Conservation (phyloP, 23 red algal genomes). For the Cyanidiococcus yangmingshanensis region DNA sequence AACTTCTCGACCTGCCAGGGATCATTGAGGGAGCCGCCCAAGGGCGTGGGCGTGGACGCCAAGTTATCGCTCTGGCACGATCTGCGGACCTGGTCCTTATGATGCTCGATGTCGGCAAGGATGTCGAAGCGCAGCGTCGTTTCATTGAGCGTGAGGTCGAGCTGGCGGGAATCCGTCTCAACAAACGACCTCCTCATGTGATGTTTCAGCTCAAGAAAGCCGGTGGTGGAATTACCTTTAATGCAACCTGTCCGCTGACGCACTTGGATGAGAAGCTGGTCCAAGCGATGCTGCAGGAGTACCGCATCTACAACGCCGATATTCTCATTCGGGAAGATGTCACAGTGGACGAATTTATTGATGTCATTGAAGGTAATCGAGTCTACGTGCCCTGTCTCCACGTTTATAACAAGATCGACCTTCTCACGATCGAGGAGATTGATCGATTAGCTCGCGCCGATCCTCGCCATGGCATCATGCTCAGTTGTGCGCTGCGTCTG, state of each 20-base stretch:
- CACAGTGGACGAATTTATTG: conserved; percentile 91
- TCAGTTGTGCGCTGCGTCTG: conserved; percentile 65
- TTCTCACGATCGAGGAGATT: conserved; percentile 86
- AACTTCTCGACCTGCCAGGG: conserved; percentile 88
- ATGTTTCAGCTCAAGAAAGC: conserved; percentile 56
- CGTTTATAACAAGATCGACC: conserved; percentile 93
- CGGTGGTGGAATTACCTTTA: conserved; percentile 79
- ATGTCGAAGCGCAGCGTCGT: conserved; percentile 57
- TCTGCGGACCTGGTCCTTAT: conserved; percentile 90
- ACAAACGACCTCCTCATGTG: conserved; percentile 69
- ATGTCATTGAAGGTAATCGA: conserved; percentile 93
- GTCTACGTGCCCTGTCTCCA: conserved; percentile 79
- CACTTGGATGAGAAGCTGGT: conserved; percentile 46
- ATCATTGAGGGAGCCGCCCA: conserved; percentile 99
- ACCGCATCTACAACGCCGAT: conserved; percentile 86
- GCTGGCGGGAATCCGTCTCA: conserved; percentile 89
- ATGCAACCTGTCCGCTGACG: conserved; percentile 53
- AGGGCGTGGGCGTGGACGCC: conserved; percentile 80
- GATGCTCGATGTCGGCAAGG: conserved; percentile 73
- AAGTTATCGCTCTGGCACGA: conserved; percentile 96
- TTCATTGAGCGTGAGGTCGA: conserved; percentile 91
- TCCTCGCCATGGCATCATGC: conserved; percentile 54
- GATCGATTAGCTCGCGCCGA: conserved; percentile 42
- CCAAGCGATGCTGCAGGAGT: conserved; percentile 71
- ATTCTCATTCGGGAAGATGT: conserved; percentile 47